Evolutionary conservation across 805 yeast genomes (phyloP), one percentile per base, ranked within the genome.

Genomic region (Sugiyamaella valdiviana): DNA sequence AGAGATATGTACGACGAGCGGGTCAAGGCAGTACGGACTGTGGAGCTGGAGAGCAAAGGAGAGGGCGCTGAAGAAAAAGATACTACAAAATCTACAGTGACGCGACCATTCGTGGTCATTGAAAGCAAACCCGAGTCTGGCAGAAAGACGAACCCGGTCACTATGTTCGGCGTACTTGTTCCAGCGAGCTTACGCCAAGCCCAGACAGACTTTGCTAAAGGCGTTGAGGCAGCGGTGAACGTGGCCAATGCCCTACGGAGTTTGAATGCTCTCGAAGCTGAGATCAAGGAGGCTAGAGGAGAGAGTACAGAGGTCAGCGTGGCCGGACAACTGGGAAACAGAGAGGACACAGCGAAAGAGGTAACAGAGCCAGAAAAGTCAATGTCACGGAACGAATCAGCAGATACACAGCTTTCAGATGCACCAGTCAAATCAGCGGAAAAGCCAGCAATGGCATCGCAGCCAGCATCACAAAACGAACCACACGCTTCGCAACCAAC

Each of bases 121-220:
- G 21, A 36, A 19, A 15, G 3, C 22, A 15, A 22, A 36, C n/a
- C 22, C 17, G 26, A 5, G 5, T 7, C 9, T 16, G 38, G 22
- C 15, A 15, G 9, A 21, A 41, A 37, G 26, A 32, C 7, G 55
- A 58, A 71, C 47, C 76, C 77, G 0, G 58, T 74, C 7, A 48
- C 64, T 35, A 77, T 74, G 68, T 75, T 78, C 61, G 78, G 78
- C 1, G 71, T 71, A 0, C 58, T 78, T 36, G 77, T 72, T 2
- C 77, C 81, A 6, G 56, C 51, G 36, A 67, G 68, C 35, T 58
- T 78, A 20, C 61, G 69, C 5, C 47, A 53, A 23, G 65, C 77
- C 1, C 78, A 75, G 55, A 39, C 20, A 1, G 54, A 57, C 23
- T 78, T 78, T 51, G 54, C 44, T 2, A 44, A 44, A 1, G 73